Percentiles rank a stretch among this genome's conserved stretches.
Evolutionary conservation across 164 flowering plant genomes (phyloP).

Genomic region (Taxillus chinensis): DNA sequence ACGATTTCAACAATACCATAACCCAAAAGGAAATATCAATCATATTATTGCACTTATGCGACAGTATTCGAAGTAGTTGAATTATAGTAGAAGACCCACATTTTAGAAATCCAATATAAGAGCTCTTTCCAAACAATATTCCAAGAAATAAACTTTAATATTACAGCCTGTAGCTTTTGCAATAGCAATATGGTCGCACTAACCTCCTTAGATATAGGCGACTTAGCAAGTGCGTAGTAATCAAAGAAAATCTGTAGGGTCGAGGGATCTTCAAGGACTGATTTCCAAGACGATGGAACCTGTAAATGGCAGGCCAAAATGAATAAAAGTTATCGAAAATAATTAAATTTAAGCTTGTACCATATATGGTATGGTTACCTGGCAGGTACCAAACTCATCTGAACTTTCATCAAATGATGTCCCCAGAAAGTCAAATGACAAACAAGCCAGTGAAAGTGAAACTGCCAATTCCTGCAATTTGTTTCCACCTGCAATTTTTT

Average conservation of each 20-base stretch:
- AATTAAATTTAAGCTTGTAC: no score
- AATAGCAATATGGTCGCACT: conserved; percentile 4
- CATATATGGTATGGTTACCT: conserved; percentile 31
- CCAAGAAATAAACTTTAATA: not conserved
- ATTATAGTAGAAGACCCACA: no score
- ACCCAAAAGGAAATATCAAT: no score
- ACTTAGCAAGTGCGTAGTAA: conserved; percentile 68
- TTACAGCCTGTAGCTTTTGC: not conserved
- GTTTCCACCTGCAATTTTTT: conserved; percentile 37
- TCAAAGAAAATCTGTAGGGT: conserved; percentile 93
- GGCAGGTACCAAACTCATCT: conserved; percentile 96
- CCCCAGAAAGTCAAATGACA: conserved; percentile 95
- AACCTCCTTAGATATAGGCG: conserved; percentile 94
- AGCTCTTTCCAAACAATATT: not conserved
- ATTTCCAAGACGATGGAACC: conserved; percentile 88
- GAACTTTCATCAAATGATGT: conserved; percentile 97
- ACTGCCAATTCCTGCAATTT: conserved; percentile 78
- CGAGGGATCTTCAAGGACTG: conserved; percentile 78
- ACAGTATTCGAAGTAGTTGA: no score
- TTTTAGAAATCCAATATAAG: no score
- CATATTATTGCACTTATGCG: no score
- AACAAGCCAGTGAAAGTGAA: conserved; percentile 74
- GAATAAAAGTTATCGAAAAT: not conserved
- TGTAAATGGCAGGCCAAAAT: conserved; percentile 16
- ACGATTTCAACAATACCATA: no score